These are phyloP conservation scores for Alloteropsis angusta DNA, from an alignment of 202 grass and related monocot species.

Conservation along the genomic window DNA sequence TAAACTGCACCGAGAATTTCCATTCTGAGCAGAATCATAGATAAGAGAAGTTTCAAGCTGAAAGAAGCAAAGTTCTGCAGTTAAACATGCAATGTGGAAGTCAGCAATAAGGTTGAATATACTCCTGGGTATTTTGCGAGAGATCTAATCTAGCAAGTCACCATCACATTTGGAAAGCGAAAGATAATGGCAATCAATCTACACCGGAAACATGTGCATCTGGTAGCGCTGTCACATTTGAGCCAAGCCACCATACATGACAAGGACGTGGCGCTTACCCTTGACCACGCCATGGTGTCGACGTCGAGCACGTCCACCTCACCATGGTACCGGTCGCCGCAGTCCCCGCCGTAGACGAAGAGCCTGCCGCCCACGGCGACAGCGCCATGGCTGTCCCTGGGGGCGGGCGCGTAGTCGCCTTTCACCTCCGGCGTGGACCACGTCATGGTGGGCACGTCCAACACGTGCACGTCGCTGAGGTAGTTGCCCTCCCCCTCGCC, in stretches of 20 bases:
- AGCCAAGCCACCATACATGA: not conserved
- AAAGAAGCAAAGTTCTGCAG: not conserved
- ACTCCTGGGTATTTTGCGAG: not conserved
- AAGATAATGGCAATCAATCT: conserved; percentile 1
- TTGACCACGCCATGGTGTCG: conserved; percentile 77
- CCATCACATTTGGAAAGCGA: conserved; percentile 18
- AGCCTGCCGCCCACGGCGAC: conserved; percentile 51
- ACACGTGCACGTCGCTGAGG: conserved; percentile 78
- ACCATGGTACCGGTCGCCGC: conserved; percentile 76
- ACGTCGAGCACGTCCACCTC: conserved; percentile 87
- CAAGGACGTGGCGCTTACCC: conserved; percentile 38
- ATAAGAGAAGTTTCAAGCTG: not conserved
- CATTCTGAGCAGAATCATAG: not conserved
- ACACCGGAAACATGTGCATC: conserved; percentile 21
- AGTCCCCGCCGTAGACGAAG: conserved; percentile 81
- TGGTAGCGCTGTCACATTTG: not conserved
- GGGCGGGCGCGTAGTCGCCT: conserved; percentile 38
- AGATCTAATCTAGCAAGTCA: not conserved
- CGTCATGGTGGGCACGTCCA: conserved; percentile 65
- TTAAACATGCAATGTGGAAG: not conserved
- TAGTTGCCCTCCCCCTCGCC: conserved; percentile 93
- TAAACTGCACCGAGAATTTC: not conserved
- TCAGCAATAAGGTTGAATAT: not conserved
- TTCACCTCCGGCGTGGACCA: conserved; percentile 69
- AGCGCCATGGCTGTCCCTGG: conserved; percentile 84